Conservation (phyloP, 805 yeast genomes). For the Wickerhamiella hasegawae region DNA sequence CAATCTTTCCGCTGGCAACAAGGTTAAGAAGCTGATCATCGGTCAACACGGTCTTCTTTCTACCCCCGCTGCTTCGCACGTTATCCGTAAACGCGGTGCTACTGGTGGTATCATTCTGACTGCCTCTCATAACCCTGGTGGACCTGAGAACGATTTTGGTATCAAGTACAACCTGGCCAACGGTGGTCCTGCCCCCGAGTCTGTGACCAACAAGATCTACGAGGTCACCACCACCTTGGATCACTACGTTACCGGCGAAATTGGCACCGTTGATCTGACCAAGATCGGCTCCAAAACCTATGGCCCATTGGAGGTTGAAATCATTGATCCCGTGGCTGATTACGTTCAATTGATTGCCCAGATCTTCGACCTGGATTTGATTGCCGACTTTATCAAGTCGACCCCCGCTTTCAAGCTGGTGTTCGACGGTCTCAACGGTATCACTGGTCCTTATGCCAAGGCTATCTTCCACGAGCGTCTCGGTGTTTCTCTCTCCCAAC, state of each 20-base stretch:
- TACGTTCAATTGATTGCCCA: conserved; percentile 66
- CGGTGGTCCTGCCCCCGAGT: conserved; percentile 98
- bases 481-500: conserved; percentile 49
- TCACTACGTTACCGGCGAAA: conserved; percentile 41
- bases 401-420: conserved; percentile 50
- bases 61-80: conserved; percentile 93
- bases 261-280: conserved; percentile 50
- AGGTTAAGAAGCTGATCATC: conserved; percentile 66
- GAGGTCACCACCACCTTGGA: conserved; percentile 45
- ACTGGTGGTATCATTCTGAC: conserved; percentile 95
- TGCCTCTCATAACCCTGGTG: conserved; percentile 97
- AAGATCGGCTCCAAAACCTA: conserved; percentile 35
- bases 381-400: conserved; percentile 46
- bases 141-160: conserved; percentile 81
- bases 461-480: conserved; percentile 73
- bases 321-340: conserved; percentile 66
- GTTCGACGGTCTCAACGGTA: conserved; percentile 87
- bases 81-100: conserved; percentile 52
- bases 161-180: conserved; percentile 88
- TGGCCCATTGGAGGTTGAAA: conserved; percentile 47
- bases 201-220: conserved; percentile 77
- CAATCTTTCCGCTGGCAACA: conserved; percentile 78
- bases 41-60: conserved; percentile 83
- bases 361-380: conserved; percentile 76
- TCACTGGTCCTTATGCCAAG: conserved; percentile 90